These are phyloP conservation scores for Pythium phragmitis DNA, from an alignment of 352 stramenopile genomes.

Conservation along the genomic window DNA sequence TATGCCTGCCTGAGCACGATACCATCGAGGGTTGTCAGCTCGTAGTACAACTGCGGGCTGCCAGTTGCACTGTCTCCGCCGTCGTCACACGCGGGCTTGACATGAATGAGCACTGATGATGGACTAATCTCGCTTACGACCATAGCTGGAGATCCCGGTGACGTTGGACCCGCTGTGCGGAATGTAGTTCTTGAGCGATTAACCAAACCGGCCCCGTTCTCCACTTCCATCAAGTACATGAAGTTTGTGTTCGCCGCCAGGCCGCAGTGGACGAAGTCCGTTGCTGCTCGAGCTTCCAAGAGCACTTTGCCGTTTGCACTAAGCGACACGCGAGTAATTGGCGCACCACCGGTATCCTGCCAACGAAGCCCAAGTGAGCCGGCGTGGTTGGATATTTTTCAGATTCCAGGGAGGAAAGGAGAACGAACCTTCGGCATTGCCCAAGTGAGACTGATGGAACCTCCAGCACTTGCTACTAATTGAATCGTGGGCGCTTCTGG, in stretches of 20 bases:
- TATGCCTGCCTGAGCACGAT: neutral
- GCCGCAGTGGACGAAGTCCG: constrained; percentile 39
- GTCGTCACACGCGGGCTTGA: constrained; percentile 35
- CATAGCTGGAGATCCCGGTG: constrained; percentile 23
- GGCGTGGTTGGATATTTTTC: neutral
- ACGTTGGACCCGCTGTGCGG: constrained; percentile 17
- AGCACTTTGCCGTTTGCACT: constrained; percentile 31
- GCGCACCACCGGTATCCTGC: constrained; percentile 43
- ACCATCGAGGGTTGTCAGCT: constrained; percentile 17
- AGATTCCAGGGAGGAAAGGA: neutral
- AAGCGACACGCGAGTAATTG: constrained; percentile 39
- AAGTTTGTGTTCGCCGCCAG: constrained; percentile 29
- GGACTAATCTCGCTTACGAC: constrained; percentile 7
- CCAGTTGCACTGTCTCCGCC: constrained; percentile 21
- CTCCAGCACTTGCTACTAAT: constrained; percentile 26
- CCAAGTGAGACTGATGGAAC: constrained; percentile 39
- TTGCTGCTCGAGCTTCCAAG: constrained; percentile 24
- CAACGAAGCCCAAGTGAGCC: neutral
- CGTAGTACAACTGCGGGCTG: constrained; percentile 17
- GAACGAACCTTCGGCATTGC: constrained; percentile 32
- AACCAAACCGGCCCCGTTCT: constrained; percentile 39
- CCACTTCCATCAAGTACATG: constrained; percentile 44
- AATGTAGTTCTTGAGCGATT: constrained; percentile 30
- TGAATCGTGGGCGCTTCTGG: constrained; percentile 33
- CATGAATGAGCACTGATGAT: constrained; percentile 19